Evolutionary conservation across 2,329 filamentous ascomycete genomes (phyloP).

Genomic region (Pseudogymnoascus verrucosus): DNA sequence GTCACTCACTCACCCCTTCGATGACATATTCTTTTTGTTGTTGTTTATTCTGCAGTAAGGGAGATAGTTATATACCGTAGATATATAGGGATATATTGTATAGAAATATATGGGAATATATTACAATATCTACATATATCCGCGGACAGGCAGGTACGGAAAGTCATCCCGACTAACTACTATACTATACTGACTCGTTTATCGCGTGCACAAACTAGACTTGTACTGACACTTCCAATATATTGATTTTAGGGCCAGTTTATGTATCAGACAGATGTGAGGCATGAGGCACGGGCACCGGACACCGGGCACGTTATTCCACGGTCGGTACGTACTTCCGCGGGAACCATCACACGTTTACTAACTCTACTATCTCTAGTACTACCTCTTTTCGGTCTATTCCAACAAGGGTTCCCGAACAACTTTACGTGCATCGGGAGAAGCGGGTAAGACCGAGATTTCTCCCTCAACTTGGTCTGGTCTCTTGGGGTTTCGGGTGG

Average conservation of each 20-base stretch:
- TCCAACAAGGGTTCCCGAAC: not conserved
- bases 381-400: not conserved
- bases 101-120: not conserved
- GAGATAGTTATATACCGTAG: not conserved
- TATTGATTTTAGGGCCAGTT: not conserved
- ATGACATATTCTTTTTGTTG: not conserved
- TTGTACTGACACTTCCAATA: not conserved
- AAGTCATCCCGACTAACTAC: no score
- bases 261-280: not conserved
- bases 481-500: not conserved
- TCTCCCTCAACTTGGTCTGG: not conserved
- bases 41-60: not conserved
- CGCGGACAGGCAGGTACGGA: no score
- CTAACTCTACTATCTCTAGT: not conserved
- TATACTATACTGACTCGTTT: no score
- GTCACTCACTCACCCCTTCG: not conserved
- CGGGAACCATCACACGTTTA: no score
- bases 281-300: not conserved
- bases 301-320: not conserved
- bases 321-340: not conserved
- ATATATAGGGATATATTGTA: not conserved
- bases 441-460: constrained; percentile 1
- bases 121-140: not conserved
- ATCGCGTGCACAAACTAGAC: no score
- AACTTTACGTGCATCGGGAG: not conserved